Evolutionary conservation across 1,284 basidiomycete genomes (phyloP), one percentile per base, ranked within the genome.

Genomic region (Gastroboletus turbinatus): DNA sequence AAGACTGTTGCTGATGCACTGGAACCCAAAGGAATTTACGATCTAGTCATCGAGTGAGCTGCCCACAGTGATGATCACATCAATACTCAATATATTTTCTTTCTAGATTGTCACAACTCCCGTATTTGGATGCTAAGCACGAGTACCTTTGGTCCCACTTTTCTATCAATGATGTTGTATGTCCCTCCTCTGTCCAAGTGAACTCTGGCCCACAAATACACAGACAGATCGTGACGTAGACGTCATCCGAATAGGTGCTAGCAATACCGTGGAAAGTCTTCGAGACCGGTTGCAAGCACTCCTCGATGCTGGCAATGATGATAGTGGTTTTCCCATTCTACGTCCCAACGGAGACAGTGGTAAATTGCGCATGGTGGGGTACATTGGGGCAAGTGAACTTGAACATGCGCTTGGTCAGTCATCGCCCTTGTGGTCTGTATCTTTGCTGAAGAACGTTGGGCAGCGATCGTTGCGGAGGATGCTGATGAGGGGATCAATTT

Each of bases 1-100:
- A 98, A 98, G 78, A 96, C 95, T 0, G 85, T 93, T 4, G 93
- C 92, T 16, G 95, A 98, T 71, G 90, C 89, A 7, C 75, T 99
- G 63, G 93, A 98, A 71, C 92, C 92, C 21, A 96, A 96, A 71
- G 93, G 94, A 13, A 96, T 97, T 53, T 97, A 98, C 68, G 96
- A 98, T 70, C 82, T 98, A 32, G 92, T 95, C 56, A 98, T 98
- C 56, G 92, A 96, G 77, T 88, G 58, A 61, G 83, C 66, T 66
- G 73, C 35, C 42, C 21, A n/a, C 29, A 17, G 16, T 33, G 13
- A 42, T 17, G 14, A 38, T 33, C 14, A 6, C 4, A 25, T 49
- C 40, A 47, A 29, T 57, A 23, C 32, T 55, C 43, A 44, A 2
- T 9, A 5, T 21, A 25, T 11, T 32, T 46, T 13, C 10, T 29